Evolutionary conservation across 75 land plant species (phyloP), one percentile per base, ranked within the genome.

Genomic region (Larix kaempferi): DNA sequence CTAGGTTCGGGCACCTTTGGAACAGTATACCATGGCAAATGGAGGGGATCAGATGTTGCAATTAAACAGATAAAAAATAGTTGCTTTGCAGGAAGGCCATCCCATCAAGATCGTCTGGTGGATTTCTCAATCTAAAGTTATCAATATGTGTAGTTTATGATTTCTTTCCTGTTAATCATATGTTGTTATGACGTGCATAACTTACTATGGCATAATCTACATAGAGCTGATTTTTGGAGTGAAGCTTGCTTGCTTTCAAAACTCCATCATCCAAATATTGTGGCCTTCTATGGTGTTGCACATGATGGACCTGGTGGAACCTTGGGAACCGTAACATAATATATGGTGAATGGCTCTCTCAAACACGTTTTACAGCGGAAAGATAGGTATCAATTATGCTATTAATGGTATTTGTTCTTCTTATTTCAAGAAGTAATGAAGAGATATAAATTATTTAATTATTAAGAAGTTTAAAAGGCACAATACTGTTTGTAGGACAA

Each of bases 331-430:
- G 95, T 93, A 22, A 84, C 93, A 71, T 91, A 93, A 74, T 90
- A 72, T 79, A 93, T 93, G 93, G 93, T 89, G 57, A 84, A 89
- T 89, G 95, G 93, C 39, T 93, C 93, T 76, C 85, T 93, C n/a
- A 86, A 88, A 74, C 84, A 89, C 73, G 89, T 85, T 74, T 78
- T 93, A 41, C 82, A 86, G 77, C 78, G 80, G 37, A 93, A 87
- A 41, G 91, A 91, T 56, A 85, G 89, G 95, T 91, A 82, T 26
- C 0, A 15, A 41, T 37, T 22, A 19, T 71, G 12, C 7, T 2
- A 19, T 23, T 19, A 49, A 49, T 71, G 25, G 5, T 49, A 49
- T 44, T 71, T 13, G 21, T 44, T 49, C 29, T 35, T 49, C 7
- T 0, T n/a, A 19, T 12, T 29, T 21, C 14, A 3, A 44, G 55